Percentiles rank a stretch among this genome's conserved stretches.
Evolutionary conservation across 441 rosid species (phyloP).

Genomic region (Gossypium davidsonii): DNA sequence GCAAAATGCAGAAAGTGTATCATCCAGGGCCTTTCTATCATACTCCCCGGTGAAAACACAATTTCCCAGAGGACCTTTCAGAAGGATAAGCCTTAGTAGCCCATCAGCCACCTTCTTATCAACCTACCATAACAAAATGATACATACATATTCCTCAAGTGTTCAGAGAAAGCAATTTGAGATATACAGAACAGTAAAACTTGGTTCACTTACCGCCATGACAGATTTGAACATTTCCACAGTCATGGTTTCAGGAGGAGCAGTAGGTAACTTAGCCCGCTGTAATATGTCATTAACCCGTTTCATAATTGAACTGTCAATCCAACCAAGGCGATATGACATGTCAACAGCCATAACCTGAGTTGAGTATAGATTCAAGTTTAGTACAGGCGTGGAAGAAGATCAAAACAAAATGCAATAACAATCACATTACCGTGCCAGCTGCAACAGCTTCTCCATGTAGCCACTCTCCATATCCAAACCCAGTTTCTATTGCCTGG

Average conservation of each 20-base stretch:
- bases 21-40: constrained; percentile 74
- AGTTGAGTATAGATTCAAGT: not conserved
- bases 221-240: constrained; percentile 89
- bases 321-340: constrained; percentile 98
- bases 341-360: constrained; percentile 95
- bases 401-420: not conserved
- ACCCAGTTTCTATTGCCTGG: constrained; percentile 92
- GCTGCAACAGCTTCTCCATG: constrained; percentile 99
- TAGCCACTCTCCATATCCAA: constrained; percentile 93
- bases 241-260: constrained; percentile 78
- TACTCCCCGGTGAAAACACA: constrained; percentile 91
- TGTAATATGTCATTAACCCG: constrained; percentile 54
- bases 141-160: not conserved
- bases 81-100: constrained; percentile 77
- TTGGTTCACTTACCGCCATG: constrained; percentile 69
- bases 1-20: constrained; percentile 71
- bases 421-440: constrained; percentile 55
- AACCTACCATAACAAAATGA: constrained; percentile 40
- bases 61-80: constrained; percentile 83
- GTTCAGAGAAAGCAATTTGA: not conserved
- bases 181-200: not conserved
- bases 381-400: not conserved
- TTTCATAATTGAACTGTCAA: constrained; percentile 69
- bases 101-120: constrained; percentile 99
- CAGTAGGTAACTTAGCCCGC: constrained; percentile 65